phyloP scores from a whole-genome alignment of 1,139 yeast species.

The Debaryomyces udenii region DNA sequence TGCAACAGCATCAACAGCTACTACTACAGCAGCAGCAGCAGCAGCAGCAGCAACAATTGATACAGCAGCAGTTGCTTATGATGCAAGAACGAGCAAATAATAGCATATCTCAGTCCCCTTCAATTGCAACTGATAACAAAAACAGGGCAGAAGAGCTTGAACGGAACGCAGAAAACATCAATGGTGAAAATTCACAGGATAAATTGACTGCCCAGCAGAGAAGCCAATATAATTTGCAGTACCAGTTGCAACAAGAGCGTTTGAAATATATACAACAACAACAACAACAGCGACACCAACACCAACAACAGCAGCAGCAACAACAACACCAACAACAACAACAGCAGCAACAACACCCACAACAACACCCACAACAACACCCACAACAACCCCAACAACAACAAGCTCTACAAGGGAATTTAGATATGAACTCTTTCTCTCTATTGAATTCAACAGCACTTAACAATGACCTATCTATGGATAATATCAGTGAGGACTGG shows the following conservation, averaged over 20 bases:
- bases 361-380: conserved; percentile 18
- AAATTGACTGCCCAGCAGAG: conserved; percentile 23
- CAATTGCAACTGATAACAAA: not conserved
- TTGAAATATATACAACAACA: conserved; percentile 17
- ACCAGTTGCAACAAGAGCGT: conserved; percentile 22
- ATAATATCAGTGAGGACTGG: conserved; percentile 29
- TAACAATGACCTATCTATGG: conserved; percentile 8
- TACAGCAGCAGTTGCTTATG: conserved; percentile 20
- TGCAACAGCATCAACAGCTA: conserved; percentile 11
- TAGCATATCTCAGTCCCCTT: not conserved
- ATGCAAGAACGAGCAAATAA: conserved; percentile 11
- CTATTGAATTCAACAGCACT: conserved; percentile 9
- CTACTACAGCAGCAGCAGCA: conserved; percentile 13
- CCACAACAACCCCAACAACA: conserved; percentile 16
- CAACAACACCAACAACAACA: conserved; percentile 17
- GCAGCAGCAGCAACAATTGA: conserved; percentile 12
- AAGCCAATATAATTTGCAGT: conserved; percentile 23
- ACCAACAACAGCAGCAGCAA: conserved; percentile 16
- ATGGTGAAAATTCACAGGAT: conserved; percentile 1
- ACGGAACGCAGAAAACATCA: not conserved
- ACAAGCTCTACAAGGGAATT: conserved; percentile 11
- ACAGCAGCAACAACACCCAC: conserved; percentile 16
- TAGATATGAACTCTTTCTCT: not conserved
- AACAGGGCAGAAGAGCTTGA: not conserved
- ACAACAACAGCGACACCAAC: conserved; percentile 7